Percentiles rank a stretch among this genome's conserved stretches.
These are phyloP conservation scores for Vachellia pachyceras DNA, from an alignment of 306 rosid species.

Conservation along the genomic window DNA sequence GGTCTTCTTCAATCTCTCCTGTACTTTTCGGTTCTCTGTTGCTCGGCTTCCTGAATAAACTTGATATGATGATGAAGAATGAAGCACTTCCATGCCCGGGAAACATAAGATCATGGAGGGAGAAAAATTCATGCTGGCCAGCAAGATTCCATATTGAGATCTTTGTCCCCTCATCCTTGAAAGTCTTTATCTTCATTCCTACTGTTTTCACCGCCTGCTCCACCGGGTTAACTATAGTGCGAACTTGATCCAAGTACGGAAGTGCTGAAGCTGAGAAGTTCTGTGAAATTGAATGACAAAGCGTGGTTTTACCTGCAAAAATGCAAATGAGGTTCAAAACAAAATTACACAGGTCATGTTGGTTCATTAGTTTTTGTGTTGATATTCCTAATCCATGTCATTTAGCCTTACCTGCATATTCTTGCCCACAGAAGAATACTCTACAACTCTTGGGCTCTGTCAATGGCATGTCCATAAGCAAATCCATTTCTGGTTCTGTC, in stretches of 20 bases:
- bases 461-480: conserved; percentile 84
- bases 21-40: conserved; percentile 78
- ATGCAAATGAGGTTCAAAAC: conserved; percentile 33
- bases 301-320: conserved; percentile 81
- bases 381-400: background rate
- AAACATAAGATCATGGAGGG: conserved; percentile 97
- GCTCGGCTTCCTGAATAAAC: conserved; percentile 78
- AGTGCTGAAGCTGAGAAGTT: conserved; percentile 66
- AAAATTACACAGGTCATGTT: conserved; percentile 1
- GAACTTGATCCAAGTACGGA: conserved; percentile 83
- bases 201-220: conserved; percentile 79
- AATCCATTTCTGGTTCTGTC: conserved; percentile 81
- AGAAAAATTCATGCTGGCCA: conserved; percentile 87
- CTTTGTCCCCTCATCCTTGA: conserved; percentile 80
- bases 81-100: conserved; percentile 96
- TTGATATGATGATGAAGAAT: conserved; percentile 67
- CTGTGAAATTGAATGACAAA: conserved; percentile 82
- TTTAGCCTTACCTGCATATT: conserved; percentile 69
- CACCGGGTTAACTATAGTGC: conserved; percentile 80
- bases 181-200: conserved; percentile 86
- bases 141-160: conserved; percentile 94
- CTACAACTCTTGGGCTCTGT: conserved; percentile 88
- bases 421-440: conserved; percentile 94
- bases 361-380: conserved; percentile 12
- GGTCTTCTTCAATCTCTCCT: conserved; percentile 86